phyloP scores from a whole-genome alignment of 192 early-diverging fungal species.

The Phycomyces nitens region DNA sequence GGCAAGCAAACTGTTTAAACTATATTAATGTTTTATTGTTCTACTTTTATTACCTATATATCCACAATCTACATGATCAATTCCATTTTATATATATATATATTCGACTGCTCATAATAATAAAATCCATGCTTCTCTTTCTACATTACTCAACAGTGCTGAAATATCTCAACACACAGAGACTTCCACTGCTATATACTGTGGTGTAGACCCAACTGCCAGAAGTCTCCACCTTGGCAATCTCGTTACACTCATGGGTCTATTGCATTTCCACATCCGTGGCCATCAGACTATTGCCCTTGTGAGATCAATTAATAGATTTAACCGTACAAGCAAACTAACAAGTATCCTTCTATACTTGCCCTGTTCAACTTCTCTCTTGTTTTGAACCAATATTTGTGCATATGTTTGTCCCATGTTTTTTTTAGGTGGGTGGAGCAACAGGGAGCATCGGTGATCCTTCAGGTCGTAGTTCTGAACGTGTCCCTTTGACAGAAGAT shows the following conservation, averaged over 20 bases:
- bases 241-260: constrained; percentile 75
- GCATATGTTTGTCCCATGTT: too few relatives aligned
- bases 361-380: too few relatives aligned
- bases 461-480: constrained; percentile 79
- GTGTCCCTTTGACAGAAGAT: constrained; percentile 58
- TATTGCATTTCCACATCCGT: constrained; percentile 80
- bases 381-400: too few relatives aligned
- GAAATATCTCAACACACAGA: constrained; percentile 44
- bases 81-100: neutral
- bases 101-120: too few relatives aligned
- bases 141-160: constrained; percentile 26
- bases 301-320: constrained; percentile 41
- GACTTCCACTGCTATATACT: constrained; percentile 65
- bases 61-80: neutral
- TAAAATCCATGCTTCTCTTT: neutral
- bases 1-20: neutral
- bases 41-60: neutral
- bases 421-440: constrained; percentile 73
- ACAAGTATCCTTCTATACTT: neutral
- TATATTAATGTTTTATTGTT: neutral
- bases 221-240: constrained; percentile 89
- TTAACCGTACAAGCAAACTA: neutral
- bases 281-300: constrained; percentile 83
- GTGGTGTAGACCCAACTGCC: constrained; percentile 94
- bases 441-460: constrained; percentile 94